Evolutionary conservation across 139 green algal genomes (phyloP).

Genomic region (Closterium sp.): DNA sequence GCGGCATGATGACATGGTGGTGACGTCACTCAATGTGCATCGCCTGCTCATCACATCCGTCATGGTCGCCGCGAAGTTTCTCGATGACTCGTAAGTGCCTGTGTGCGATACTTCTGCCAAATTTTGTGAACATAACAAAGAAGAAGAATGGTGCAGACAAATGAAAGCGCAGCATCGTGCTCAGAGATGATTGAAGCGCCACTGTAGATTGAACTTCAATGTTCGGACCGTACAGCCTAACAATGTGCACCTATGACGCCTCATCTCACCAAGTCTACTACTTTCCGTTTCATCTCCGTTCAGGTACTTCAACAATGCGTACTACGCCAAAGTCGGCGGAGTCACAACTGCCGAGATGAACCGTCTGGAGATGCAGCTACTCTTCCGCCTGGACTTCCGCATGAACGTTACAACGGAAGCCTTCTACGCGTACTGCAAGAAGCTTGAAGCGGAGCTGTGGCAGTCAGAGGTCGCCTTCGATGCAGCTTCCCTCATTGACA

Average conservation of each 20-base stretch:
- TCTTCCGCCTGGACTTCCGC: conserved; percentile 66
- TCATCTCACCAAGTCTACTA: neutral
- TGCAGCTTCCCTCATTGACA: conserved; percentile 1
- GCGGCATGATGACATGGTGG: conserved; percentile 48
- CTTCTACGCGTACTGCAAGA: conserved; percentile 37
- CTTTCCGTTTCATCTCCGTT: neutral
- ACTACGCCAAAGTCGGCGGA: conserved; percentile 74
- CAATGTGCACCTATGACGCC: neutral
- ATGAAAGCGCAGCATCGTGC: neutral
- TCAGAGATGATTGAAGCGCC: too few species aligned
- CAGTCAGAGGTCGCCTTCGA: neutral
- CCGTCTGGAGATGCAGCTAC: conserved; percentile 72
- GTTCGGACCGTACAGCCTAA: too few species aligned
- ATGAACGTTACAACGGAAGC: conserved; percentile 54
- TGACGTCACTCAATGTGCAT: conserved; percentile 65
- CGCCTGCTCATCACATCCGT: conserved; percentile 65
- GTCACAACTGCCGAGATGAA: conserved; percentile 75
- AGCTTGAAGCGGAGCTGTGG: conserved; percentile 34
- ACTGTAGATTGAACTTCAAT: too few species aligned
- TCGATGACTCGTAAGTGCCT: conserved; percentile 67
- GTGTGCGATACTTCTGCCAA: too few species aligned
- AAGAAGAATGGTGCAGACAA: neutral
- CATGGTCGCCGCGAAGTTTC: conserved; percentile 73
- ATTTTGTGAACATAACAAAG: neutral
- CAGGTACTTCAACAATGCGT: conserved; percentile 73